Evolutionary conservation across 1,139 yeast genomes (phyloP), one percentile per base, ranked within the genome.

Genomic region (Yamadazyma dushanensis): DNA sequence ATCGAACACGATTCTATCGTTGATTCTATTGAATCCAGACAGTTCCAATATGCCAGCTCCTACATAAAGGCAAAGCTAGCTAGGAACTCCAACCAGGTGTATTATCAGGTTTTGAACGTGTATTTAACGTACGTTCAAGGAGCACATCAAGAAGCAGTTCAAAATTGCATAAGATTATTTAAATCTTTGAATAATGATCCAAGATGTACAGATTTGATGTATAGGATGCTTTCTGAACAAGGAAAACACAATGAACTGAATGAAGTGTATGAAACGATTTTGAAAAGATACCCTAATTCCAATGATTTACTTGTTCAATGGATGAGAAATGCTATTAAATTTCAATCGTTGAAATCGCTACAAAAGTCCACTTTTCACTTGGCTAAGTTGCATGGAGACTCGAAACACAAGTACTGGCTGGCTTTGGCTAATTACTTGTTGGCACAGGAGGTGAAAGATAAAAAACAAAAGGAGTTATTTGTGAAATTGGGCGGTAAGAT

Each of bases 401-500:
- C 78, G 13, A 49, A 52, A 20, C 60, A 70, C 36, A 63, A 66
- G 10, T 53, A 72, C 23, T 69, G 78, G 71, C 75, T 78, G n/a
- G 73, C 73, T 0, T 67, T 71, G 36, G 54, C 70, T 15, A 66
- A 66, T 47, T 61, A 57, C 41, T 47, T 69, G 27, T 47, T 56
- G 26, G 40, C 65, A 47, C 30, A 58, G 59, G 11, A 46, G 32
- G 13, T 54, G 44, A 15, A 35, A 5, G 62, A 63, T 3, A 78
- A 72, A 40, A 54, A 57, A 35, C 59, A 56, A 17, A 30, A 16
- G 14, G 26, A 18, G 8, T 58, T 84, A 26, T 79, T 72, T 45
- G 78, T 80, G 3, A 65, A 68, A 41, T 62, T 86, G 31, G 92
- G 86, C 0, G 47, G 65, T 36, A 73, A 79, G 43, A 50, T 81